Evolutionary conservation across 345 rosid species (phyloP).

Genomic region (Brassica incana): DNA sequence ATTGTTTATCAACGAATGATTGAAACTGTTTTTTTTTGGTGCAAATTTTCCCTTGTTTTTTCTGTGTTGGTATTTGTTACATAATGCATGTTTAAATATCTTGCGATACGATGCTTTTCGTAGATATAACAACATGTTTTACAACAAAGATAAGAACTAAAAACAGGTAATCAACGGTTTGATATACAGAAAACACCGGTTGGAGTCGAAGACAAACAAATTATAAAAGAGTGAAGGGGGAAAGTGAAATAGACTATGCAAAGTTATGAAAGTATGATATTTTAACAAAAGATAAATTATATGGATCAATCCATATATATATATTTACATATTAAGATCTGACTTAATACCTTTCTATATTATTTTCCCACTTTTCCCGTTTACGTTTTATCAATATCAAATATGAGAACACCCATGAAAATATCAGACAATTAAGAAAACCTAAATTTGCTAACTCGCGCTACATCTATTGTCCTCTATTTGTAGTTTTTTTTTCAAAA

Average conservation of each 20-base stretch:
- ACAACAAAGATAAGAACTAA: neutral
- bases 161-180: neutral
- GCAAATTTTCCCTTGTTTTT: neutral
- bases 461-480: neutral
- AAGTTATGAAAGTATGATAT: neutral
- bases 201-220: neutral
- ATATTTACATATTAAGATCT: neutral
- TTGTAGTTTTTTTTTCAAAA: neutral
- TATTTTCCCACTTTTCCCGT: neutral
- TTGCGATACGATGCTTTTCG: neutral
- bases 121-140: neutral
- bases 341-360: neutral
- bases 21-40: neutral
- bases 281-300: neutral
- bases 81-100: neutral
- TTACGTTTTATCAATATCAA: neutral
- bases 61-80: neutral
- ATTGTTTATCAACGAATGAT: neutral
- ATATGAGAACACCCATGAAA: neutral
- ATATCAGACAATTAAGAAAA: neutral
- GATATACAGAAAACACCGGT: neutral
- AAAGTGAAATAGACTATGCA: neutral
- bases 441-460: neutral
- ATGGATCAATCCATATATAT: neutral
- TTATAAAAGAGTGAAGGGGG: neutral